Percentiles rank a stretch among this genome's conserved stretches.
phyloP scores from a whole-genome alignment of 352 stramenopile species.

The Pythium pyrilobum region DNA sequence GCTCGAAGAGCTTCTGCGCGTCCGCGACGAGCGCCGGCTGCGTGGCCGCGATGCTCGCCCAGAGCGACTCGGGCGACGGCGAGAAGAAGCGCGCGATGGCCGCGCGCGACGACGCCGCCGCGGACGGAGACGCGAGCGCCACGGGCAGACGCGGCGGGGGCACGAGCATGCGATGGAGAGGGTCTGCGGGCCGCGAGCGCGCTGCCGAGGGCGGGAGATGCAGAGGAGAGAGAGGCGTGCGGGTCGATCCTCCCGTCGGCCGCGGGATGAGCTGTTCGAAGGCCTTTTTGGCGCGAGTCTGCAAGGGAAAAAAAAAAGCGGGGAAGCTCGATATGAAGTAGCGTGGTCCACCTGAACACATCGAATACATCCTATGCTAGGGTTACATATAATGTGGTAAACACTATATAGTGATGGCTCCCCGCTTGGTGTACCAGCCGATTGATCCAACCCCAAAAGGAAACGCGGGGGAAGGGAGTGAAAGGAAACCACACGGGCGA shows the following conservation, averaged over 20 bases:
- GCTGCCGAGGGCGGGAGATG: background rate
- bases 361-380: no score
- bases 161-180: slow-evolving; percentile 5
- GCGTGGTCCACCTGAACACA: background rate
- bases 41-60: slow-evolving; percentile 7
- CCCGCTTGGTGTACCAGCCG: background rate
- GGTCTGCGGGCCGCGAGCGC: background rate
- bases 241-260: background rate
- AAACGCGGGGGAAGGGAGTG: no score
- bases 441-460: no score
- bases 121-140: background rate
- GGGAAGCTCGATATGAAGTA: background rate
- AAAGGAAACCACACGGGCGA: background rate
- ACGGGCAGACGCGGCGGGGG: slow-evolving; percentile 5
- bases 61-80: slow-evolving; percentile 22
- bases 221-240: background rate
- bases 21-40: slow-evolving; percentile 18
- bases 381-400: slow-evolving; percentile 1
- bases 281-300: slow-evolving; percentile 23
- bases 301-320: slow-evolving; percentile 14
- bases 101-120: background rate
- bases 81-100: slow-evolving; percentile 20
- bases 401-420: slow-evolving; percentile 2
- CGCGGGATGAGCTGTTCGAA: background rate
- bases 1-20: slow-evolving; percentile 23